Evolutionary conservation across 192 early-diverging fungal species (phyloP), one percentile per base, ranked within the genome.

Genomic region (Entrophospora sp.): DNA sequence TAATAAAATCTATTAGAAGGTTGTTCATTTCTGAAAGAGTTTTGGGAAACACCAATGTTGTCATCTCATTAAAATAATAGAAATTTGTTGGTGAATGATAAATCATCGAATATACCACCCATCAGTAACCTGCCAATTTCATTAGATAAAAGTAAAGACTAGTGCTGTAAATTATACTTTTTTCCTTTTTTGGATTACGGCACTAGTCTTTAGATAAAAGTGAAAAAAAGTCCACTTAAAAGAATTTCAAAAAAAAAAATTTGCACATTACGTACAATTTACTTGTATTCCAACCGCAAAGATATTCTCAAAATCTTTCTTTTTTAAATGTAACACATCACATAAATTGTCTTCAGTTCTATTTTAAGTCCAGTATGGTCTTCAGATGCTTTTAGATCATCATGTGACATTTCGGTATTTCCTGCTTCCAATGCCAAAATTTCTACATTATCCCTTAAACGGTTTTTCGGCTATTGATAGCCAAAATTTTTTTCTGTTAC

Each of bases 1-100:
- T 27, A 53, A 53, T 53, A 53, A 53, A 53, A 53, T 53, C 51
- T 53, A 53, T 25, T 53, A 53, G 51, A 53, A 53, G 51, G 51
- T 53, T 25, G 51, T 25, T 32, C 51, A 53, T 53, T 53, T 53
- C 51, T 53, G 51, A 53, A 53, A 16, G 51, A 27, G 51, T 53
- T 53, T 53, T 53, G 3, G 51, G 51, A 32, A 53, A 5, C 27
- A 53, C 51, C 30, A 53, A 32, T 27, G 30, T 32, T 32, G 30
- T 18, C 51, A 53, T 53, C 51, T 53, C 24, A 16, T 53, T 53
- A 53, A 53, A 53, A 32, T 53, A 53, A 32, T 53, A 53, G 25
- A 53, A 53, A 53, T 53, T 53, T 27, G 51, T 53, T 3, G 51
- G 3, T 53, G 51, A 25, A 53, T 53, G 27, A 53, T 53, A 53